A percentile compares a stretch with the other conserved stretches of the same genome.
Evolutionary conservation across 306 rosid genomes (phyloP).

Genomic region (Corylus americana): DNA sequence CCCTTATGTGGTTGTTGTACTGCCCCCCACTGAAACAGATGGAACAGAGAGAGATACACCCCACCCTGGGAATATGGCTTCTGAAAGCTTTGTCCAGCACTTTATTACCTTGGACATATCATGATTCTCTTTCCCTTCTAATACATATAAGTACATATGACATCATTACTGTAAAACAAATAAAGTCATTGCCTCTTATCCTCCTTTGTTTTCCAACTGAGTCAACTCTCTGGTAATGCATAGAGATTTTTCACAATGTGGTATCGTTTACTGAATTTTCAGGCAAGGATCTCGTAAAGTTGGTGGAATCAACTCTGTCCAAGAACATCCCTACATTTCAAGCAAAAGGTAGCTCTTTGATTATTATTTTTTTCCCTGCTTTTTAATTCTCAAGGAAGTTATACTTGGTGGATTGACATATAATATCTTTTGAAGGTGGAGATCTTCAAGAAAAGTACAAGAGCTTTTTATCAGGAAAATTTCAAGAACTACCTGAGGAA

Average conservation of each 20-base stretch:
- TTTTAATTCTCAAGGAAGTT: neutral
- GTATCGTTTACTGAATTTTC: slow-evolving; percentile 8
- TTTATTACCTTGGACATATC: neutral
- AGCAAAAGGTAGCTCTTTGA: slow-evolving; percentile 31
- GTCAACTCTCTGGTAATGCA: neutral
- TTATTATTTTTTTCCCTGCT: neutral
- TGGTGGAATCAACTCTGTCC: slow-evolving; percentile 45
- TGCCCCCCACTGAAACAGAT: too few species aligned
- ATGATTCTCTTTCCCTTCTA: neutral
- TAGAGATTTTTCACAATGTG: neutral
- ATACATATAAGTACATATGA: neutral
- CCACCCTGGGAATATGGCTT: neutral
- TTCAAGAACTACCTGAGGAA: slow-evolving; percentile 38
- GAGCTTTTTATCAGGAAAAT: slow-evolving; percentile 36
- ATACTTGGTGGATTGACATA: neutral
- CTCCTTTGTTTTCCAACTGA: neutral
- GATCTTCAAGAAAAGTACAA: slow-evolving; percentile 41
- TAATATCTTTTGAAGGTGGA: slow-evolving; percentile 29
- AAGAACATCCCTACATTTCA: slow-evolving; percentile 36
- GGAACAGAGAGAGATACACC: neutral
- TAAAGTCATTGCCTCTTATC: neutral
- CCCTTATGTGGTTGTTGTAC: neutral
- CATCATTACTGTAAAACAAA: neutral
- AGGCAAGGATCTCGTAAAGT: slow-evolving; percentile 33
- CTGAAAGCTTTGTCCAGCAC: neutral